Base-by-base conservation (phyloP, 495 filamentous ascomycete species). In the Pyronema domesticum region DNA sequence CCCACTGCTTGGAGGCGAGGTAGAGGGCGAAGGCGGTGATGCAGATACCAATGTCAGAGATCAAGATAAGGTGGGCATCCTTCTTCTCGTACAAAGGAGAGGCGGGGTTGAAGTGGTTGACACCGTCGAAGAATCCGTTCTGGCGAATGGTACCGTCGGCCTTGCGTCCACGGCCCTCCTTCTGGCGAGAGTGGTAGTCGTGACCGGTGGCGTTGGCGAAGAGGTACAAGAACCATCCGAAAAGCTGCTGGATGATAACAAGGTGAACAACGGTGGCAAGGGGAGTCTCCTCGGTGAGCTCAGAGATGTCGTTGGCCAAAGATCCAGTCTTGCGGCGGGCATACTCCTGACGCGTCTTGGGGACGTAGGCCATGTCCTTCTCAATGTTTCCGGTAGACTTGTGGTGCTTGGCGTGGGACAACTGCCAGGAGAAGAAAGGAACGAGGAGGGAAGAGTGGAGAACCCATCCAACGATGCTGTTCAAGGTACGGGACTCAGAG, bases 281-380 rank as follows among this genome's bases (percentile, higher is more conserved):
- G 46, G 89, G 89, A 6, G 89, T 91, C 72, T 96, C 89, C 79
- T 96, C 89, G 59, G 81, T 79, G 52, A 95, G 74, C 71, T 96
- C 89, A 43, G 75, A 66, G 50, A 96, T 68, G 67, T 95, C 85
- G 66, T 94, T 82, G 61, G 85, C 85, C 54, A 86, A 57, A 17
- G 51, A 51, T 34, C 57, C 57, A 33, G 52, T 57, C 46, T 57
- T 55, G 46, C 79, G 78, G 49, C 73, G 76, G 35, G 85, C 85
- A 59, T 81, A 83, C 66, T 80, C 67, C 50, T 87, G 76, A 36
- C 87, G 78, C 55, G 84, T 88, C 73, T 82, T 84, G 34, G 89
- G 89, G 3, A 94, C 74, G 71, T 94, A 95, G 55, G 95, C 89
- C 87, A 95, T 95, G 70, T 96, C 89, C 60, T 88, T 85, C 67